Conservation (phyloP, 192 early-diverging fungal species). For the Entrophospora sp. region DNA sequence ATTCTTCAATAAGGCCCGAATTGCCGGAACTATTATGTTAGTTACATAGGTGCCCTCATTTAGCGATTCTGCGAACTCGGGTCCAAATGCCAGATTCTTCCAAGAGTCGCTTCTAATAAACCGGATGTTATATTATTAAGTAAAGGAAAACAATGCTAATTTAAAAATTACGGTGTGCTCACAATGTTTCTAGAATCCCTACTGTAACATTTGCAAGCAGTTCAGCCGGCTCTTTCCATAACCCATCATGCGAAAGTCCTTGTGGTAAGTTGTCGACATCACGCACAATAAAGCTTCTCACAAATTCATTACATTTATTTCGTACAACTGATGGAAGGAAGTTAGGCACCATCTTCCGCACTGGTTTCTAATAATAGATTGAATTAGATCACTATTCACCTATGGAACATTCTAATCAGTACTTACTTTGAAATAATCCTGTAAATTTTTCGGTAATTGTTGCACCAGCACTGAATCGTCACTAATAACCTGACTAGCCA, state of each 20-base stretch:
- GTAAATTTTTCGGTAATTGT: background rate
- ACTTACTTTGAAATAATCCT: background rate
- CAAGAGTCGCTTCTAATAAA: background rate
- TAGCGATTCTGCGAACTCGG: background rate
- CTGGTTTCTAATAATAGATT: background rate
- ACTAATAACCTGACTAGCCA: background rate
- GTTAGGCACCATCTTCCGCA: background rate
- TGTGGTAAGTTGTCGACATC: background rate
- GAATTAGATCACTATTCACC: background rate
- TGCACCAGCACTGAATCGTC: background rate
- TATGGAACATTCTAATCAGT: background rate
- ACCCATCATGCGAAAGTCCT: background rate
- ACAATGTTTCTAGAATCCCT: background rate
- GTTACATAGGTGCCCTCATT: constrained; percentile 3
- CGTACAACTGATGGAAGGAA: background rate
- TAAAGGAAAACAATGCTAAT: too few species aligned
- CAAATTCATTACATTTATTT: background rate
- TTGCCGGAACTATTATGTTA: constrained; percentile 10
- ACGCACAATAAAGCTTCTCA: background rate
- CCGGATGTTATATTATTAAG: too few species aligned
- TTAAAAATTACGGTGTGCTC: too few species aligned
- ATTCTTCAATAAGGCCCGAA: background rate
- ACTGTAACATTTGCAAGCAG: background rate
- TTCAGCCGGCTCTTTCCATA: background rate
- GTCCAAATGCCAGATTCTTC: constrained; percentile 6